Evolutionary conservation across 148 eudicot genomes (phyloP), one percentile per base, ranked within the genome.

Genomic region (Amaranthus hypochondriacus): DNA sequence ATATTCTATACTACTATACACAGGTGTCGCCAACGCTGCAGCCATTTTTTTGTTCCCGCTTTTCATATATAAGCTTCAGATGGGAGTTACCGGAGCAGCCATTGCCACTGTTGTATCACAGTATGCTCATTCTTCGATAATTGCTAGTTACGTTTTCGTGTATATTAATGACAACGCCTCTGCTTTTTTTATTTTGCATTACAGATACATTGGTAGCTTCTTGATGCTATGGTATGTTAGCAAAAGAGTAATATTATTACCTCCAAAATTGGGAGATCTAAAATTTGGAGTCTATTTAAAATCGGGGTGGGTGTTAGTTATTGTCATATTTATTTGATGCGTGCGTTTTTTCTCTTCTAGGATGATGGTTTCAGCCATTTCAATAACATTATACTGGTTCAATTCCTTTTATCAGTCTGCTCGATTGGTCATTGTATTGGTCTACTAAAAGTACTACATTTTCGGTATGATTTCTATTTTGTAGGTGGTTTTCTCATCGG

Each of bases 21-120:
- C 96, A 91, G 98, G 98, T 77, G 67, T 85, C 70, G 97, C 97
- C 64, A 94, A 92, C 83, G 78, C 85, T 81, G 73, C 83, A 71
- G 96, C 97, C 70, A 74, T 92, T 62, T 80, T 92, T 83, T 81
- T 92, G 82, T 88, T 95, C 74, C 97, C 93, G 2, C 60, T 91
- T 46, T 82, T 94, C 69, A 88, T 94, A 83, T 79, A 91, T 77
- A 83, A 81, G 77, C 85, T 80, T 77, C 81, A 81, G 64, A 78
- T 89, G 83, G 97, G 98, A 73, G 88, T 88, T 70, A 70, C 81
- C 76, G 98, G 98, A 84, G 98, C 98, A 64, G 98, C 98, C 63
- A 84, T 87, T 75, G 83, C 97, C 69, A 87, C 96, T 55, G 96
- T 95, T 73, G 62, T 89, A 28, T 95, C 98, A 73, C 98, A 95